Evolutionary conservation across 2,329 filamentous ascomycete genomes (phyloP).

Genomic region (Aspergillus awamori): DNA sequence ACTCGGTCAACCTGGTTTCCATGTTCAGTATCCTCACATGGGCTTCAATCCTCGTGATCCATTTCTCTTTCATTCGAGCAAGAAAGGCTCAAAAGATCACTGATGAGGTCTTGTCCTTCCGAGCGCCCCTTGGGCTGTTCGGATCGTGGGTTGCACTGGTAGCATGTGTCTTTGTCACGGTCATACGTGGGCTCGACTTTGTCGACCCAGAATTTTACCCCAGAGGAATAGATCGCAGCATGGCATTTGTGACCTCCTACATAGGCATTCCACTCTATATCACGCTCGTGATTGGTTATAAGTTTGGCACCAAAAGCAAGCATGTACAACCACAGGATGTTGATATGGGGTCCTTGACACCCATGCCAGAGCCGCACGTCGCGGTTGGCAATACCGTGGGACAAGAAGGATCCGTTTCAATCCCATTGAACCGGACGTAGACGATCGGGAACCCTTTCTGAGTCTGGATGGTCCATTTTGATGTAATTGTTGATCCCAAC

Average conservation of each 20-base stretch:
- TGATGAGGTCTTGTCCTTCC: conserved; percentile 61
- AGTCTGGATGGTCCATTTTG: background rate
- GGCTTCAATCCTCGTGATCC: conserved; percentile 68
- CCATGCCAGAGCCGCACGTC: conserved; percentile 26
- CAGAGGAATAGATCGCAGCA: conserved; percentile 67
- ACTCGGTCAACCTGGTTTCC: conserved; percentile 68
- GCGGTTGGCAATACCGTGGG: background rate
- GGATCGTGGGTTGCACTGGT: conserved; percentile 69
- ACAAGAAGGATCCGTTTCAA: background rate
- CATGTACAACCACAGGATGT: conserved; percentile 59
- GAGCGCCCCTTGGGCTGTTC: conserved; percentile 68
- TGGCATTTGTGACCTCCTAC: conserved; percentile 75
- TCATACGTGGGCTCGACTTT: conserved; percentile 78
- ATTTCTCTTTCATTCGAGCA: conserved; percentile 67
- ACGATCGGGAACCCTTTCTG: background rate
- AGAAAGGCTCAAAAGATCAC: conserved; percentile 62
- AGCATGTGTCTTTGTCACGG: conserved; percentile 70
- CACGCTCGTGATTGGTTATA: conserved; percentile 68
- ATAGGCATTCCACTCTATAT: conserved; percentile 75
- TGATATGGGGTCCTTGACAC: conserved; percentile 71
- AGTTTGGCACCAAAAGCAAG: conserved; percentile 57
- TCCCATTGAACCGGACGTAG: background rate
- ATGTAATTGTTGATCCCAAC: background rate
- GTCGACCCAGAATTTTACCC: conserved; percentile 55
- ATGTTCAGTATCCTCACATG: conserved; percentile 68